Conservation (phyloP, 225 moss, liverwort and hornwort species). For the Polytrichum formosum region DNA sequence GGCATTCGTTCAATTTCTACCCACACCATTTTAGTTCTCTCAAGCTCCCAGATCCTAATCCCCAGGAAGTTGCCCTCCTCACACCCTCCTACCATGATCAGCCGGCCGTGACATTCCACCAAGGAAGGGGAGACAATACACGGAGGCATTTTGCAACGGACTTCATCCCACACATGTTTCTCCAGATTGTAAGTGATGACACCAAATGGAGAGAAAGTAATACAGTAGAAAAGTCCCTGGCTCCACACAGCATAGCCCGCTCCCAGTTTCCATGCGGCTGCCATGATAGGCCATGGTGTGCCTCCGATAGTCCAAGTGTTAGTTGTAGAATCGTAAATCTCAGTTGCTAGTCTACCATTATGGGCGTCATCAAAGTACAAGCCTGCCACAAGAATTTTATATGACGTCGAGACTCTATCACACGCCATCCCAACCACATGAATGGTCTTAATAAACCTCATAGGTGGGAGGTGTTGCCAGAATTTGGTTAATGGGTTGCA, state of each 20-base stretch:
- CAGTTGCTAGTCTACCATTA: conserved; percentile 68
- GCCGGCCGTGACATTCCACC: conserved; percentile 61
- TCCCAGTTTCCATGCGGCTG: conserved; percentile 77
- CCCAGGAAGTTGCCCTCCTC: conserved; percentile 65
- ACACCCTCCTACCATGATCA: conserved; percentile 74
- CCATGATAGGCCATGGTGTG: conserved; percentile 78
- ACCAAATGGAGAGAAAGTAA: conserved; percentile 76
- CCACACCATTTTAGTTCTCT: conserved; percentile 60
- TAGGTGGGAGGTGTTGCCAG: conserved; percentile 76
- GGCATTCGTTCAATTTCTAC: conserved; percentile 77
- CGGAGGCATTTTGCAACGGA: conserved; percentile 65
- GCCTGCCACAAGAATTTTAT: conserved; percentile 67
- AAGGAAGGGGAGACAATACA: conserved; percentile 74
- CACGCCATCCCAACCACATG: conserved; percentile 74
- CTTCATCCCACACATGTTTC: conserved; percentile 54
- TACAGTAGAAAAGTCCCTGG: conserved; percentile 63
- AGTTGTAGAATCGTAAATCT: conserved; percentile 53
- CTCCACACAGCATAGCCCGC: conserved; percentile 72
- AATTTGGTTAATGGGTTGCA: conserved; percentile 80
- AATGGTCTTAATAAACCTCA: conserved; percentile 78
- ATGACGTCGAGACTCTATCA: conserved; percentile 50
- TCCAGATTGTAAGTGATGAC: conserved; percentile 68
- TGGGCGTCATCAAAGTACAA: conserved; percentile 69
- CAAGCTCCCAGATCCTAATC: conserved; percentile 80
- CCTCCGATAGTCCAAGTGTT: conserved; percentile 67